These are phyloP conservation scores for Hymenoscyphus fructigenus DNA, from an alignment of 2,329 filamentous ascomycete species.

Conservation along the genomic window DNA sequence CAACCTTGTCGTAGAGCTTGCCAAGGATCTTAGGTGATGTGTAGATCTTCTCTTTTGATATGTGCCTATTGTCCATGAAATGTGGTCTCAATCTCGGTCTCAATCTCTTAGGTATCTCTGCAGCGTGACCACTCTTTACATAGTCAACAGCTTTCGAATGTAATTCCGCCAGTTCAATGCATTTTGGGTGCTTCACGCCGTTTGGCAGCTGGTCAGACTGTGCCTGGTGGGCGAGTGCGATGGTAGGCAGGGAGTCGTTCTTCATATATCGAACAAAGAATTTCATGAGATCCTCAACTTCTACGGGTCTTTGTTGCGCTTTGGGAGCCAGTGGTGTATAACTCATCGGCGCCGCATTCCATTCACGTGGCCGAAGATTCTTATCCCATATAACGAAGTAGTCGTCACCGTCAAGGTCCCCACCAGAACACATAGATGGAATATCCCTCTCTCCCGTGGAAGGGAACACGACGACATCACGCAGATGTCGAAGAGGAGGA, in stretches of 20 bases:
- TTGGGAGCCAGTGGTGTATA: constrained; percentile 61
- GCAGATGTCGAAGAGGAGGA: constrained; percentile 70
- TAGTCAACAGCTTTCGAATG: constrained; percentile 95
- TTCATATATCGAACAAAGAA: constrained; percentile 96
- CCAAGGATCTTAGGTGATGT: constrained; percentile 72
- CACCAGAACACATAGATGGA: constrained; percentile 92
- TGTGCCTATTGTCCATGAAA: constrained; percentile 74
- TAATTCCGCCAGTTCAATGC: constrained; percentile 71
- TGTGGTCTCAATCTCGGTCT: constrained; percentile 72
- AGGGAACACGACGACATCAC: constrained; percentile 85
- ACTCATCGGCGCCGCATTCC: constrained; percentile 77
- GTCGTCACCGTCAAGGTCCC: constrained; percentile 94
- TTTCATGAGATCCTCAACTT: constrained; percentile 68
- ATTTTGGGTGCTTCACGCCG: constrained; percentile 68
- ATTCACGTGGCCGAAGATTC: constrained; percentile 65
- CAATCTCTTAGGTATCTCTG: constrained; percentile 61
- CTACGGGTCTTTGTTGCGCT: constrained; percentile 61
- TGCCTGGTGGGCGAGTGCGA: constrained; percentile 80
- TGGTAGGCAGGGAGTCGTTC: constrained; percentile 76
- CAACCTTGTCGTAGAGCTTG: constrained; percentile 75
- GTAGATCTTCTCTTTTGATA: constrained; percentile 53
- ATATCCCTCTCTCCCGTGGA: constrained; percentile 80
- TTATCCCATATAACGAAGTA: constrained; percentile 92
- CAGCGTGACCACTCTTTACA: constrained; percentile 81
- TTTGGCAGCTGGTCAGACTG: constrained; percentile 61